phyloP scores from a whole-genome alignment of 176 grass and related monocot species.

The Phoenix dactylifera region DNA sequence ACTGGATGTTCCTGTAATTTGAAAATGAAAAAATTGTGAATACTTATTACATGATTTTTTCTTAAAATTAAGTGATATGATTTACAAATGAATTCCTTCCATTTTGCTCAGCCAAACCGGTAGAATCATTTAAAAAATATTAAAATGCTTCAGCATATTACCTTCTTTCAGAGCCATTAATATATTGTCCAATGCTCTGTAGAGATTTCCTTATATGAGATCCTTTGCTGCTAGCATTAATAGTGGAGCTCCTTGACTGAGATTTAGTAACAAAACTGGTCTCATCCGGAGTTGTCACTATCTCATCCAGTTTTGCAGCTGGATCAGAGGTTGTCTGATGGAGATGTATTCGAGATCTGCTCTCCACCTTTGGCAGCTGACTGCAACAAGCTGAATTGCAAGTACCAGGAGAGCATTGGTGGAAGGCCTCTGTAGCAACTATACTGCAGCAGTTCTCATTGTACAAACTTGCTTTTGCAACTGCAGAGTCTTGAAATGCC shows the following conservation, averaged over 20 bases:
- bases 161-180: conserved; percentile 75
- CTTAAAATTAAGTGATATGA: too few relatives aligned
- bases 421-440: conserved; percentile 23
- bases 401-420: conserved; percentile 22
- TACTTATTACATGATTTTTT: too few relatives aligned
- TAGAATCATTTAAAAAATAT: too few relatives aligned
- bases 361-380: conserved; percentile 9
- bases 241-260: conserved; percentile 27
- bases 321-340: conserved; percentile 35
- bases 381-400: conserved; percentile 13
- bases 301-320: conserved; percentile 29
- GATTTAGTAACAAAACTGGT: conserved; percentile 31
- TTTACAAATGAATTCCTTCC: too few relatives aligned
- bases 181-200: conserved; percentile 80
- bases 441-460: conserved; percentile 24
- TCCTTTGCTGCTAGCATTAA: conserved; percentile 46
- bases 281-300: conserved; percentile 17
- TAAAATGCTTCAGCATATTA: background rate
- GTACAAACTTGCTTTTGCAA: conserved; percentile 7
- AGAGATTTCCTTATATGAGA: conserved; percentile 85
- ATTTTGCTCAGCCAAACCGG: background rate
- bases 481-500: background rate
- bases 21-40: conserved; percentile 1
- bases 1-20: conserved; percentile 39
- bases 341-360: conserved; percentile 37